These are phyloP conservation scores for Scalesia atractyloides DNA, from an alignment of 129 eudicot species.

Conservation along the genomic window DNA sequence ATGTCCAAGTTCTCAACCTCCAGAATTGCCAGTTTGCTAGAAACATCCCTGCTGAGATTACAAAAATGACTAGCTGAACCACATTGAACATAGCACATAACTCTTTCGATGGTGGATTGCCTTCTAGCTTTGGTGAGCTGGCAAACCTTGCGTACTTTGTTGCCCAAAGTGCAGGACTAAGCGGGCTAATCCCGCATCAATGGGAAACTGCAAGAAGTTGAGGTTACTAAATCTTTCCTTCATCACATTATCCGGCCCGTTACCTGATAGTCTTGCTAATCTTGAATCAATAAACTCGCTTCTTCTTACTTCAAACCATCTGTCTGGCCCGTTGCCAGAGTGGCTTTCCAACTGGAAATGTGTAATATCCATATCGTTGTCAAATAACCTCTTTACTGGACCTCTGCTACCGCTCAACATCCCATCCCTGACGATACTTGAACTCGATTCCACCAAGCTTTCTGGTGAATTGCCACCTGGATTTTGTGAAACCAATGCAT, in stretches of 20 bases:
- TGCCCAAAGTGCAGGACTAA: conserved; percentile 61
- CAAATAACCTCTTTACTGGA: conserved; percentile 63
- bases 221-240: conserved; percentile 56
- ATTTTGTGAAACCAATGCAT: conserved; percentile 49
- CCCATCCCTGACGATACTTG: conserved; percentile 51
- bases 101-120: conserved; percentile 61
- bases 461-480: conserved; percentile 61
- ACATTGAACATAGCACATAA: conserved; percentile 70
- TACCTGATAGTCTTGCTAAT: conserved; percentile 64
- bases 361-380: conserved; percentile 48
- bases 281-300: conserved; percentile 62
- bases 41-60: conserved; percentile 61
- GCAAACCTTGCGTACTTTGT: conserved; percentile 58
- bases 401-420: conserved; percentile 57
- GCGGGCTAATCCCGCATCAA: conserved; percentile 64
- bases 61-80: conserved; percentile 51
- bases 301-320: conserved; percentile 54
- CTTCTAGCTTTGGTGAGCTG: conserved; percentile 63
- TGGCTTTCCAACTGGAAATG: conserved; percentile 81
- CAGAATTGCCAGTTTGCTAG: conserved; percentile 62
- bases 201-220: conserved; percentile 80
- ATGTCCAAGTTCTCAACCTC: conserved; percentile 51
- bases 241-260: conserved; percentile 62
- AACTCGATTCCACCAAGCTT: conserved; percentile 61
- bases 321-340: conserved; percentile 61